phyloP scores from a whole-genome alignment of 371 early-diverging fungal species.

The Dichotomocladium elegans region DNA sequence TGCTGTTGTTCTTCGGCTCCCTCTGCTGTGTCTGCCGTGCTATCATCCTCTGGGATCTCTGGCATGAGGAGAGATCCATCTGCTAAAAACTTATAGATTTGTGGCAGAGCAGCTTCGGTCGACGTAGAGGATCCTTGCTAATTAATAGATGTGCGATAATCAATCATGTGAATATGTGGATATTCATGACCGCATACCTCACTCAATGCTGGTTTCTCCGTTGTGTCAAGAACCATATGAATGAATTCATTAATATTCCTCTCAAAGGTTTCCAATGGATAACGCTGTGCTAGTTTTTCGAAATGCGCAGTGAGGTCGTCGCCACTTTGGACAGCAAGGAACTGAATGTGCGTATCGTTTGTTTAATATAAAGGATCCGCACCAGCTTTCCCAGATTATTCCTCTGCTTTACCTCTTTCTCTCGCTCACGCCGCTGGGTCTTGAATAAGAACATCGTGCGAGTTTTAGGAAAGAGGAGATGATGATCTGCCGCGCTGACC shows the following conservation, averaged over 20 bases:
- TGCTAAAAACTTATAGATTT: slow-evolving; percentile 43
- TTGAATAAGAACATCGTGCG: slow-evolving; percentile 47
- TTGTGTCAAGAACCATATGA: slow-evolving; percentile 39
- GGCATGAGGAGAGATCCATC: slow-evolving; percentile 41
- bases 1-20: not conserved
- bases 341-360: slow-evolving; percentile 23
- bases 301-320: slow-evolving; percentile 43
- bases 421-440: slow-evolving; percentile 43
- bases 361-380: not conserved
- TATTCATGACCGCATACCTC: slow-evolving; percentile 25
- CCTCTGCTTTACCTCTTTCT: slow-evolving; percentile 34
- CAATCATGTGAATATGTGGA: no score
- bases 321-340: slow-evolving; percentile 34
- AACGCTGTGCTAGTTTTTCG: slow-evolving; percentile 42
- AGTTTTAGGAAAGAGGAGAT: slow-evolving; percentile 46
- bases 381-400: not conserved
- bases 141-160: no score
- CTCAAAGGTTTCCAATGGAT: slow-evolving; percentile 47
- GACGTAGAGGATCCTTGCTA: not conserved
- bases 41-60: slow-evolving; percentile 15
- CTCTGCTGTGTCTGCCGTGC: not conserved
- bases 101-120: not conserved
- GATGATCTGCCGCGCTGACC: slow-evolving; percentile 43
- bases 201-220: slow-evolving; percentile 38
- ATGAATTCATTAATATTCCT: slow-evolving; percentile 45